These are phyloP conservation scores for Metarhizium anisopliae DNA, from an alignment of 2,329 filamentous ascomycete species.

Conservation along the genomic window DNA sequence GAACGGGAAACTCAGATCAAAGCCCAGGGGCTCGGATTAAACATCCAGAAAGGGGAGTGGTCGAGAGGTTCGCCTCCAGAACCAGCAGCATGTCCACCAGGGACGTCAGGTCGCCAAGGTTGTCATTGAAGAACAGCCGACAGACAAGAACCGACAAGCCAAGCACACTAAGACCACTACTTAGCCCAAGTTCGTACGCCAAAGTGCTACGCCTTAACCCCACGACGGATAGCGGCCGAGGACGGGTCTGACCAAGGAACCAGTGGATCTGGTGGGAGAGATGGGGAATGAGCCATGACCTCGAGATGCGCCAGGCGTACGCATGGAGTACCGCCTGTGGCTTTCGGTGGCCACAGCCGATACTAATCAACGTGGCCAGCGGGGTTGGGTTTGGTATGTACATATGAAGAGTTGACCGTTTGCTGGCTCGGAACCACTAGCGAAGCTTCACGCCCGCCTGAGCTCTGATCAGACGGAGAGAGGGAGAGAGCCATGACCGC, in stretches of 20 bases:
- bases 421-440: neutral
- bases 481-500: neutral
- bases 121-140: constrained; percentile 2
- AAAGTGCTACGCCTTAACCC: neutral
- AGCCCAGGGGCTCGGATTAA: constrained; percentile 26
- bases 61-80: constrained; percentile 20
- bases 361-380: neutral
- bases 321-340: neutral
- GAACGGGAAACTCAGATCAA: constrained; percentile 16
- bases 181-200: neutral
- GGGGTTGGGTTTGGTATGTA: neutral
- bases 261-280: constrained; percentile 6
- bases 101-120: constrained; percentile 3
- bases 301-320: neutral
- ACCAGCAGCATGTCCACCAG: constrained; percentile 7
- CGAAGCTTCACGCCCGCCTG: neutral
- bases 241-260: constrained; percentile 7
- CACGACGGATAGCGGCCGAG: constrained; percentile 6
- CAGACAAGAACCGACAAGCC: neutral
- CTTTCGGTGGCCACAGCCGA: neutral
- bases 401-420: neutral
- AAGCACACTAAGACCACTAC: neutral
- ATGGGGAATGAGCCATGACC: constrained; percentile 3
- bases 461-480: neutral
- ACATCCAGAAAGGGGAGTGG: constrained; percentile 30